Conservation (phyloP, 352 stramenopile genomes). For the Phytophthora sojae region DNA sequence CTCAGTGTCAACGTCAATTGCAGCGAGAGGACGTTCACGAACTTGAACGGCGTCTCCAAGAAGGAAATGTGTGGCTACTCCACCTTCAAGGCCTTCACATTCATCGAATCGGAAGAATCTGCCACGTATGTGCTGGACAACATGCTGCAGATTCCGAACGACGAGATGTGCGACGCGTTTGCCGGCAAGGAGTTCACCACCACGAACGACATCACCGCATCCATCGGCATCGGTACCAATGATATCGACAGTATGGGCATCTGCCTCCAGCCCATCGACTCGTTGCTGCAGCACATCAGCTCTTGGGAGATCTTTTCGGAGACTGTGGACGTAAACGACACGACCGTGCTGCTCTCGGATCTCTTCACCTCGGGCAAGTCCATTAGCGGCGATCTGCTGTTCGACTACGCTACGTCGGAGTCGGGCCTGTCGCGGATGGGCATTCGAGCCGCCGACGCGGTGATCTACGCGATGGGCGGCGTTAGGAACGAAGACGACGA, state of each 20-base stretch:
- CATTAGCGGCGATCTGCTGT: slow-evolving; percentile 29
- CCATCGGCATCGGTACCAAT: slow-evolving; percentile 42
- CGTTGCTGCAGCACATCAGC: slow-evolving; percentile 40
- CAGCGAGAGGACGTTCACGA: slow-evolving; percentile 45
- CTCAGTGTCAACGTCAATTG: slow-evolving; percentile 41
- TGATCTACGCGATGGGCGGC: slow-evolving; percentile 13
- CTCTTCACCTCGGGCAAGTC: slow-evolving; percentile 54
- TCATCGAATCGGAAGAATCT: slow-evolving; percentile 2
- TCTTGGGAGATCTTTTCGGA: slow-evolving; percentile 43
- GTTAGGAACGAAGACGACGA: not conserved
- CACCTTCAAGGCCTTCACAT: slow-evolving; percentile 34
- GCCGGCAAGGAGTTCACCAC: slow-evolving; percentile 47
- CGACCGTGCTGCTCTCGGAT: slow-evolving; percentile 37
- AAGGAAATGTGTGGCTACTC: slow-evolving; percentile 51
- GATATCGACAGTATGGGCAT: slow-evolving; percentile 44
- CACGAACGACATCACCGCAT: slow-evolving; percentile 26
- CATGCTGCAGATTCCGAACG: slow-evolving; percentile 51
- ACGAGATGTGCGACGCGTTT: slow-evolving; percentile 58
- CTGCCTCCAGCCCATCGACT: slow-evolving; percentile 52
- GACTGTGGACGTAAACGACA: slow-evolving; percentile 13
- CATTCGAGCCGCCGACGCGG: slow-evolving; percentile 20
- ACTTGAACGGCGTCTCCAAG: slow-evolving; percentile 20
- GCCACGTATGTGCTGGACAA: not conserved
- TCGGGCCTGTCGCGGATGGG: slow-evolving; percentile 39
- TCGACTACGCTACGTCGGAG: slow-evolving; percentile 31